phyloP scores from a whole-genome alignment of 2,329 filamentous ascomycete species.

The Aspergillus sp. region DNA sequence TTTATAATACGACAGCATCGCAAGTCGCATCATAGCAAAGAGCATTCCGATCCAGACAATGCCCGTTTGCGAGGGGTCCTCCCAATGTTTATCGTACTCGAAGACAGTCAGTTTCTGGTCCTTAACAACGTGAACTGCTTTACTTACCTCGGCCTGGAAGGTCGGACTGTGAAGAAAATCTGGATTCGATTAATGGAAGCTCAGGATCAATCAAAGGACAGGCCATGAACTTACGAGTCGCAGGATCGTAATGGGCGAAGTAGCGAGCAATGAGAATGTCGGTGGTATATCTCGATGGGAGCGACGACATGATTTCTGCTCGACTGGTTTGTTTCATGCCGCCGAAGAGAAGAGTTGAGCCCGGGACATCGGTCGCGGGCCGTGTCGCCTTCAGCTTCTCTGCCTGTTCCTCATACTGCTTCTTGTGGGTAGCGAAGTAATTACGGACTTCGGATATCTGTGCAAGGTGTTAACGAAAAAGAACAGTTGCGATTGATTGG shows the following conservation, averaged over 20 bases:
- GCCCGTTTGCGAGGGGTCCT: constrained; percentile 46
- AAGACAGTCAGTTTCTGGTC: constrained; percentile 3
- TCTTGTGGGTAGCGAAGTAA: constrained; percentile 78
- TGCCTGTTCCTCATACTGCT: constrained; percentile 75
- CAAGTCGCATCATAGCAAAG: constrained; percentile 56
- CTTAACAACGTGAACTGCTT: not conserved
- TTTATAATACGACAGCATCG: constrained; percentile 52
- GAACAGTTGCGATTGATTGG: not conserved
- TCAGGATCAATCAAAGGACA: no score
- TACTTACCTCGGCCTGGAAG: constrained; percentile 61
- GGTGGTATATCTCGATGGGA: constrained; percentile 75
- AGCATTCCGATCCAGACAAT: constrained; percentile 55
- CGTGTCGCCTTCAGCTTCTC: constrained; percentile 65
- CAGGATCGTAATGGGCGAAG: constrained; percentile 70
- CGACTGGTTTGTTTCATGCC: constrained; percentile 60
- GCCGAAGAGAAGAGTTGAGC: constrained; percentile 71
- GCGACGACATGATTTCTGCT: constrained; percentile 64
- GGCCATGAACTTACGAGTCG: constrained; percentile 48
- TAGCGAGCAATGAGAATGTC: constrained; percentile 79
- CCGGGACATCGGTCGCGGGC: constrained; percentile 43
- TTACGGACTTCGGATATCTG: constrained; percentile 86
- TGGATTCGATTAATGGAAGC: constrained; percentile 8
- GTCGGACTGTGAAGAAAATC: constrained; percentile 74
- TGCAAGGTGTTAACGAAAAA: constrained; percentile 3
- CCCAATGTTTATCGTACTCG: constrained; percentile 55